A percentile compares a stretch with the other conserved stretches of the same genome.
phyloP scores from a whole-genome alignment of 2,329 filamentous ascomycete genomes.

The Penicillium brasilianum region DNA sequence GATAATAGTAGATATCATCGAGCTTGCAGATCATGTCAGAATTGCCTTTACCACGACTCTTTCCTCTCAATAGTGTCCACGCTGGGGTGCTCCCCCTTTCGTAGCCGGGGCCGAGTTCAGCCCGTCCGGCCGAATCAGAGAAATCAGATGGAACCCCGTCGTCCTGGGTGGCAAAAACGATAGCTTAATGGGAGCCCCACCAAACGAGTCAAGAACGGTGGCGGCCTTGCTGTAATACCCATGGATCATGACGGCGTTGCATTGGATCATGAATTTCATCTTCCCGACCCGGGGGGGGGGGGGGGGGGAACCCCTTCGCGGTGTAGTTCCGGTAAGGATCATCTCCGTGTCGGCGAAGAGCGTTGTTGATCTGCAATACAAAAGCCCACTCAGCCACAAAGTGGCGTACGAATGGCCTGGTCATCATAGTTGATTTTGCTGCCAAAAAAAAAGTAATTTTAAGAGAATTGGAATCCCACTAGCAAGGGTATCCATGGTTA shows the following conservation, averaged over 20 bases:
- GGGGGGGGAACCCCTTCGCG: background rate
- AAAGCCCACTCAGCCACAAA: conserved; percentile 20
- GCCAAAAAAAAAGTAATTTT: background rate
- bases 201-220: background rate
- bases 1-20: background rate
- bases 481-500: background rate
- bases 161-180: conserved; percentile 10
- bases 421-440: background rate
- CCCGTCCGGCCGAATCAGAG: conserved; percentile 11
- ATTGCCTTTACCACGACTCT: no score
- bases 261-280: conserved; percentile 14
- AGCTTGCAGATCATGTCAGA: background rate
- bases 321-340: conserved; percentile 9
- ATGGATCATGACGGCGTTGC: background rate
- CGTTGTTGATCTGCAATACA: conserved; percentile 12
- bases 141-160: no score
- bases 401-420: conserved; percentile 15
- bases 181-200: conserved; percentile 5
- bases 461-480: background rate
- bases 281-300: conserved; percentile 21
- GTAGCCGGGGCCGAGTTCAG: background rate
- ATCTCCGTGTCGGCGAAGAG: conserved; percentile 13
- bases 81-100: no score
- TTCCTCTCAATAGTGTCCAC: background rate
- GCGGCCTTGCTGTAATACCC: conserved; percentile 1